These are phyloP conservation scores for Chlamydomonas incerta DNA, from an alignment of 139 green algal genomes.

Conservation along the genomic window DNA sequence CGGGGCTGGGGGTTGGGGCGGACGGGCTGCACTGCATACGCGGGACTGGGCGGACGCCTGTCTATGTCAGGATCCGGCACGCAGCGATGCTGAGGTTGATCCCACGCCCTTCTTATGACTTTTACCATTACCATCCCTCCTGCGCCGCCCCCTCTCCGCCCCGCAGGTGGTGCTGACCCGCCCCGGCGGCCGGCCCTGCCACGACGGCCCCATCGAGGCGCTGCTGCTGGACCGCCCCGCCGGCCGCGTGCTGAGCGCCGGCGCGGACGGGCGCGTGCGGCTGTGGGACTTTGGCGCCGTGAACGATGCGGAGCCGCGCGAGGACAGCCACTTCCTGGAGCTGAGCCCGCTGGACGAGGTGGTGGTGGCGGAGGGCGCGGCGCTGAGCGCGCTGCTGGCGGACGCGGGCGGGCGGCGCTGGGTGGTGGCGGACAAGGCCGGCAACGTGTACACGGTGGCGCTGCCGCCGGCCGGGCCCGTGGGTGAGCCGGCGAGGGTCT, in stretches of 20 bases:
- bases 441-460: constrained; percentile 58
- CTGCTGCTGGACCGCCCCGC: constrained; percentile 64
- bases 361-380: constrained; percentile 42
- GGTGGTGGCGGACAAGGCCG: constrained; percentile 67
- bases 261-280: constrained; percentile 76
- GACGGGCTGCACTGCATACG: too few relatives aligned
- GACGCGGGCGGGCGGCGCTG: constrained; percentile 63
- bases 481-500: too few relatives aligned
- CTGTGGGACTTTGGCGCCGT: constrained; percentile 72
- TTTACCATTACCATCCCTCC: too few relatives aligned
- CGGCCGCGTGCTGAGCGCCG: constrained; percentile 71
- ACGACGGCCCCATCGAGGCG: constrained; percentile 76
- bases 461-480: constrained; percentile 30
- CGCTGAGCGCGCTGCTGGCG: constrained; percentile 60
- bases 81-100: not conserved
- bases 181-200: constrained; percentile 65
- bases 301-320: constrained; percentile 39
- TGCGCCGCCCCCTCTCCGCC: too few relatives aligned
- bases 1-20: too few relatives aligned
- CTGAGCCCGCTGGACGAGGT: constrained; percentile 49
- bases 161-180: constrained; percentile 62
- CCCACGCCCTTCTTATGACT: too few relatives aligned
- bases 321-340: constrained; percentile 36
- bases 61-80: not conserved
- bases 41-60: too few relatives aligned